Evolutionary conservation across 192 early-diverging fungal genomes (phyloP).

Genomic region (Coemansia sp.): DNA sequence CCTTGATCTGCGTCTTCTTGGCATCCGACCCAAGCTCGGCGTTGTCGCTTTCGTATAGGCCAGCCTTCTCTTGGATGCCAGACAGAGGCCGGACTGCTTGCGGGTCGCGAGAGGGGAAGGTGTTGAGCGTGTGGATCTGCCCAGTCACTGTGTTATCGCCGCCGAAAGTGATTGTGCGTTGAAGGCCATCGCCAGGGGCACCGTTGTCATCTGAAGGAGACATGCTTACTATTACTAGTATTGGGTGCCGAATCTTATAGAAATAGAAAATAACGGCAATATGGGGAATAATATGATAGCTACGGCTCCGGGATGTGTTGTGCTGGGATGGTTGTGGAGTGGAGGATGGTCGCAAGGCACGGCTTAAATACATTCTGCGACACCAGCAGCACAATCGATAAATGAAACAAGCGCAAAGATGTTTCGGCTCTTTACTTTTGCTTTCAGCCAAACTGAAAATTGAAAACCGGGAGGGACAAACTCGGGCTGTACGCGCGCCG

Average conservation of each 20-base stretch:
- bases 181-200: slow-evolving; percentile 4
- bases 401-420: neutral
- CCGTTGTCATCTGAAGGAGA: neutral
- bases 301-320: neutral
- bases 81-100: neutral
- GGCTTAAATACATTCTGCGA: slow-evolving; percentile 3
- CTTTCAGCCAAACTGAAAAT: neutral
- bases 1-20: slow-evolving; percentile 2
- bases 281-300: neutral
- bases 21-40: neutral
- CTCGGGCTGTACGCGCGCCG: neutral
- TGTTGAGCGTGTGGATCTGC: slow-evolving; percentile 9
- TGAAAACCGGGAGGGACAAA: too few relatives aligned
- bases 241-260: neutral
- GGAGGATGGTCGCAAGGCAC: neutral
- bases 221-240: neutral
- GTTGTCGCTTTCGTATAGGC: neutral
- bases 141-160: slow-evolving; percentile 13
- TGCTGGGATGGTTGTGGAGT: too few relatives aligned
- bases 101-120: slow-evolving; percentile 13
- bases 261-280: neutral
- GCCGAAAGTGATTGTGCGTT: slow-evolving; percentile 27
- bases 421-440: neutral
- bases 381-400: neutral
- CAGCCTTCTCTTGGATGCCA: neutral